These are phyloP conservation scores for Cetraspora pellucida DNA, from an alignment of 192 early-diverging fungal genomes.

Conservation along the genomic window DNA sequence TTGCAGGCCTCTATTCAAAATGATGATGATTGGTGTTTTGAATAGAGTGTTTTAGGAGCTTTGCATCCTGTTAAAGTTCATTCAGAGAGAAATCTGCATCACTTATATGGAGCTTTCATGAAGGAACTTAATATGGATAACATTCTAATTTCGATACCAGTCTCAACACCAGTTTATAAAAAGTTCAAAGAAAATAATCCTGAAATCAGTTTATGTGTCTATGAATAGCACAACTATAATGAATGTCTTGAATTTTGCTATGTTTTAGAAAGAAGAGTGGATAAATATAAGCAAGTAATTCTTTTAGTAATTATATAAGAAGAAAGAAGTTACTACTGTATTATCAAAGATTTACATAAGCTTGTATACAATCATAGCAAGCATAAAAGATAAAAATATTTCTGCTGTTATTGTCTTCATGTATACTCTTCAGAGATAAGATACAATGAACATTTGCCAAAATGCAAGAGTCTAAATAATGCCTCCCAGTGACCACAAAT, in stretches of 20 bases:
- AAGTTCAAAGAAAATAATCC: constrained; percentile 25
- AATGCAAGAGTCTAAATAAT: constrained; percentile 15
- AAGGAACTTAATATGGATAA: too few species aligned
- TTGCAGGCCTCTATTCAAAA: too few species aligned
- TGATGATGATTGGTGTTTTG: constrained; percentile 21
- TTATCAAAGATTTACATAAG: constrained; percentile 15
- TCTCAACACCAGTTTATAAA: constrained; percentile 20
- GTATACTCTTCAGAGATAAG: constrained; percentile 17
- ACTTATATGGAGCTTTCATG: too few species aligned
- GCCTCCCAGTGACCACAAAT: not conserved
- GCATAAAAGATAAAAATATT: constrained; percentile 18
- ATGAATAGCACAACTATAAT: constrained; percentile 20
- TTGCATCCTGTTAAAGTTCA: constrained; percentile 23
- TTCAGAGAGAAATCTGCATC: constrained; percentile 17
- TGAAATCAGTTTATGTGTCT: constrained; percentile 21
- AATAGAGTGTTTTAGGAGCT: constrained; percentile 6
- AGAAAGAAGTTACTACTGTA: constrained; percentile 11
- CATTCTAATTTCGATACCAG: too few species aligned
- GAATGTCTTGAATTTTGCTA: constrained; percentile 8
- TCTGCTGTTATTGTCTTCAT: constrained; percentile 15
- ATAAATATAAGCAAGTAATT: not conserved
- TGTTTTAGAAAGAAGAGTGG: not conserved
- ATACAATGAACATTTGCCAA: constrained; percentile 26
- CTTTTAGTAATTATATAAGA: not conserved
- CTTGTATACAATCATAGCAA: constrained; percentile 22